Base-by-base conservation (phyloP, 108 stramenopile genomes). In the Conticribra weissflogii region DNA sequence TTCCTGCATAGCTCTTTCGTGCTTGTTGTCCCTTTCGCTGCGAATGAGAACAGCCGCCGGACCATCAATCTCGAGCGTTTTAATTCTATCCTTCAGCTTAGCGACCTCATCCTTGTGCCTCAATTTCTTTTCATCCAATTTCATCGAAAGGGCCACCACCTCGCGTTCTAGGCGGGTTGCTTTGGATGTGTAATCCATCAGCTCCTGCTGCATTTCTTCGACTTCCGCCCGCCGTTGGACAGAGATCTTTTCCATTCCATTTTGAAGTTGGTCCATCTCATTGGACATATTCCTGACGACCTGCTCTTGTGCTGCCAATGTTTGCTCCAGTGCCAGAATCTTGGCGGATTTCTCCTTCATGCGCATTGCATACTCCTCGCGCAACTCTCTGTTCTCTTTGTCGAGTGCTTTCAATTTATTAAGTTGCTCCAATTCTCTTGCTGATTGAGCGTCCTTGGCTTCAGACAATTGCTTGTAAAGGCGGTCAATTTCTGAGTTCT, bases 201-300 rank as follows among this genome's bases (percentile, higher is more conserved):
- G 27, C 36, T 94, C 93, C 65, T 89, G 85, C 50, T 94, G 85
- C 74, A 94, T 81, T 24, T 89, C 90, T 72, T 94, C 93, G n/a
- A 91, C 80, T 66, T 91, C 88, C n/a, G 85, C 88, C 53, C 89
- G 83, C 32, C 93, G 72, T 53, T 71, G 80, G 19, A 79, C 36
- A 4, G 84, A 78, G 12, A 85, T 72, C 9, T 71, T 78, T 56
- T 86, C 87, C 93, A 94, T 91, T 28, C 88, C 82, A 54, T 74
- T 84, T 70, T 91, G 93, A 21, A 94, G 65, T 67, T 91, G 93
- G 59, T 91, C 90, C 90, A 91, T 89, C 70, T 94, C 93, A n/a
- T 61, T 70, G 28, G 79, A 74, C 90, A 94, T 89, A 9, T 81
- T 86, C 1, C 84, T 80, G 22, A 91, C 79, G 12, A 89, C 79